Conservation (phyloP, 768 basidiomycete species). For the Lentinus brumalis region DNA sequence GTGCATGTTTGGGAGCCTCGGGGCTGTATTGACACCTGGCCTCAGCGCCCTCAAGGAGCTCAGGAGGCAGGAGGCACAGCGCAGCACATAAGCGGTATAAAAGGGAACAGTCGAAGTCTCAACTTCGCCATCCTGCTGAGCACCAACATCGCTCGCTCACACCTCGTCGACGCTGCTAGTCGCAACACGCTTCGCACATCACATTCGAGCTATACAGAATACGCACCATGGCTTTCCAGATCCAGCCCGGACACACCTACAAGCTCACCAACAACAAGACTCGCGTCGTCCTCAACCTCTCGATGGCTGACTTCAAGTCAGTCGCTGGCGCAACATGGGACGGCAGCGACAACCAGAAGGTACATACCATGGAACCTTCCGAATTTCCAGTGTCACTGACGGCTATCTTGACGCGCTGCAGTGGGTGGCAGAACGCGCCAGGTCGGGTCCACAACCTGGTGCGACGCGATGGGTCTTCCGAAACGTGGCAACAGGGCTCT, state of each 20-base stretch:
- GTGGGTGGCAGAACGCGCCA: conserved; percentile 47
- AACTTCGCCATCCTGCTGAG: neutral
- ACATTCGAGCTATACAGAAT: neutral
- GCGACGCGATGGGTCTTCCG: conserved; percentile 37
- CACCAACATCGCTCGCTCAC: neutral
- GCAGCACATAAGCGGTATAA: neutral
- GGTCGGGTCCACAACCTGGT: conserved; percentile 29
- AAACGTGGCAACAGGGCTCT: conserved; percentile 43
- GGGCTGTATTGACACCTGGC: neutral
- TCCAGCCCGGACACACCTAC: conserved; percentile 41
- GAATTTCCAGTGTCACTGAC: neutral
- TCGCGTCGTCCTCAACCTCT: conserved; percentile 56
- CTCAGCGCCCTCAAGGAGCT: neutral
- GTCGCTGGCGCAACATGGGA: conserved; percentile 51
- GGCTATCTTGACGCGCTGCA: conserved; percentile 20
- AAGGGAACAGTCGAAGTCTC: neutral
- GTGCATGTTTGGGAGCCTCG: neutral
- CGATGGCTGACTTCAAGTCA: conserved; percentile 50
- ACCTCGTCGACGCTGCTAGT: neutral
- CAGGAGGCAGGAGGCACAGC: neutral
- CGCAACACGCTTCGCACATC: too few species aligned
- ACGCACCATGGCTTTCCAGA: conserved; percentile 27
- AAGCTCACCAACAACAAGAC: conserved; percentile 51
- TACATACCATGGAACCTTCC: conserved; percentile 19
- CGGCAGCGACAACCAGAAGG: conserved; percentile 51